Conservation (phyloP, 345 rosid species). For the Eucalyptus dawsonii region DNA sequence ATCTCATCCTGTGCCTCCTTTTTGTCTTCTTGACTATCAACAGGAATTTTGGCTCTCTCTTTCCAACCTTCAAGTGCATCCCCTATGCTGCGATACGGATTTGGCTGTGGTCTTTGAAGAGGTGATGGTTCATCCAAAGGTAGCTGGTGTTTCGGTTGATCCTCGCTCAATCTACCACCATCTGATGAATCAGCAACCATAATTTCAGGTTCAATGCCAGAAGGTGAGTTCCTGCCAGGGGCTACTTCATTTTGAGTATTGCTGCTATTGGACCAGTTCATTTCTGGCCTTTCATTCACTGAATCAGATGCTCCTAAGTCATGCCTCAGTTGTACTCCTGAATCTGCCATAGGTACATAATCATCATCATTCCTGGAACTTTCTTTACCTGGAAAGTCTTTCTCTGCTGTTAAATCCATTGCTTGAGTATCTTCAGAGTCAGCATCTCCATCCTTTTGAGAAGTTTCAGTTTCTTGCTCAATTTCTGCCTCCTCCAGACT, state of each 20-base stretch:
- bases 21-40: conserved; percentile 44
- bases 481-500: conserved; percentile 20
- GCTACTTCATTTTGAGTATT: conserved; percentile 30
- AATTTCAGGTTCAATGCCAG: conserved; percentile 29
- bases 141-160: conserved; percentile 18
- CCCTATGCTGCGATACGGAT: conserved; percentile 75
- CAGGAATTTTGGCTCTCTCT: conserved; percentile 65
- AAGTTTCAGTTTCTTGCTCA: conserved; percentile 22
- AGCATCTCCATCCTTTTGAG: conserved; percentile 18
- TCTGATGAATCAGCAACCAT: conserved; percentile 29
- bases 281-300: conserved; percentile 35
- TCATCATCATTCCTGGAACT: conserved; percentile 16
- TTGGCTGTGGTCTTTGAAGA: conserved; percentile 38
- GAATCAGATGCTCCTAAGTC: conserved; percentile 27
- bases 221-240: conserved; percentile 36
- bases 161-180: conserved; percentile 39
- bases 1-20: conserved; percentile 36
- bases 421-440: conserved; percentile 18
- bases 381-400: conserved; percentile 21
- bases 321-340: conserved; percentile 40
- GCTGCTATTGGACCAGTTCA: conserved; percentile 20
- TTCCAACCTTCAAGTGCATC: conserved; percentile 93
- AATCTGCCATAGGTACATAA: conserved; percentile 28
- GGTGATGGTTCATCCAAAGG: conserved; percentile 32
- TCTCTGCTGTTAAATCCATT: conserved; percentile 17